A percentile compares a stretch with the other conserved stretches of the same genome.
Evolutionary conservation across 441 rosid species (phyloP).

Genomic region (Pelargonium cotyledonis): DNA sequence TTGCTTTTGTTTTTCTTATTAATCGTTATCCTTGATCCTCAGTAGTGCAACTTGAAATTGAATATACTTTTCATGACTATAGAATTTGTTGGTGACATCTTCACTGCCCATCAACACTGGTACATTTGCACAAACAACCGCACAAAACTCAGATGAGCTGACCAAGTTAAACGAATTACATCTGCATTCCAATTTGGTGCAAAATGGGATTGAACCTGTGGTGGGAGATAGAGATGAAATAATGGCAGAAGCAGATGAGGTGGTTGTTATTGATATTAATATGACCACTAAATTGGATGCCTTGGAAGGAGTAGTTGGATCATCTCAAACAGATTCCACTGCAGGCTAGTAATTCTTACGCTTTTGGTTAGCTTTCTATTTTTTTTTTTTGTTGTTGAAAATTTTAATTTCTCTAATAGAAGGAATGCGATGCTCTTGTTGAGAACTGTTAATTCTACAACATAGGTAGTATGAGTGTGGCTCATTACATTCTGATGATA

Average conservation of each 20-base stretch:
- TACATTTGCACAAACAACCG: slow-evolving; percentile 36
- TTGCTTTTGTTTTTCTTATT: not conserved
- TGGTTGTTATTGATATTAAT: slow-evolving; percentile 48
- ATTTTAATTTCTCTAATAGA: not conserved
- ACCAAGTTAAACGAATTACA: slow-evolving; percentile 32
- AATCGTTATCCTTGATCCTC: not conserved
- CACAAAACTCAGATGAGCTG: slow-evolving; percentile 27
- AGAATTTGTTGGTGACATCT: slow-evolving; percentile 87
- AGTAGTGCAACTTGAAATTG: not conserved
- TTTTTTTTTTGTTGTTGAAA: too few species aligned
- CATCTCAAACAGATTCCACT: slow-evolving; percentile 44
- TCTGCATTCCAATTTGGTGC: slow-evolving; percentile 27
- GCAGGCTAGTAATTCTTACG: slow-evolving; percentile 36
- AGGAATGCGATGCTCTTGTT: too few species aligned
- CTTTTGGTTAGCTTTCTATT: not conserved
- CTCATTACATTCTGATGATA: too few species aligned
- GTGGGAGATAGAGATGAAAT: slow-evolving; percentile 61
- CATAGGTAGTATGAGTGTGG: too few species aligned
- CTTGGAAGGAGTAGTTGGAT: slow-evolving; percentile 45
- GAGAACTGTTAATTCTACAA: too few species aligned
- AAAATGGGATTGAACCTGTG: slow-evolving; percentile 58
- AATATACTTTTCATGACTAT: slow-evolving; percentile 13
- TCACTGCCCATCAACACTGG: slow-evolving; percentile 44
- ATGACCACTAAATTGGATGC: slow-evolving; percentile 71
- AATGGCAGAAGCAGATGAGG: slow-evolving; percentile 71